Conservation (phyloP, 148 eudicot species). For the Rhododendron kiyosumense region DNA sequence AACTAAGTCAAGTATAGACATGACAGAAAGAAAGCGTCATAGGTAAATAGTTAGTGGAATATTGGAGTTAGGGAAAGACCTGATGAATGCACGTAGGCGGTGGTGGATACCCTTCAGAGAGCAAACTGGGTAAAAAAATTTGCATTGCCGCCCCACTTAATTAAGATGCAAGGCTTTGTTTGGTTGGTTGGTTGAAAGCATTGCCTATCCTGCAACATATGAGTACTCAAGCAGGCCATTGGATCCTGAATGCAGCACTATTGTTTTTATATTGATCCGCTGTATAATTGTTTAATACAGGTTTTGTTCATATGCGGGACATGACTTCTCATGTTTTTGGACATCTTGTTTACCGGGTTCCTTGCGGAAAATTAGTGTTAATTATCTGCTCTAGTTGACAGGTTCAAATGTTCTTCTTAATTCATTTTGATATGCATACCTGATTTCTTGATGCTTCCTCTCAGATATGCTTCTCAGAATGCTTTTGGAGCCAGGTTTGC, state of each 20-base stretch:
- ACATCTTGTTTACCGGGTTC: not conserved
- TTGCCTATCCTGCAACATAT: not conserved
- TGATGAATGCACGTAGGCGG: not conserved
- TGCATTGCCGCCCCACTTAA: not conserved
- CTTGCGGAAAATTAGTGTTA: not conserved
- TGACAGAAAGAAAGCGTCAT: not conserved
- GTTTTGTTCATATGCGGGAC: not conserved
- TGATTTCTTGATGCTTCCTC: constrained; percentile 23
- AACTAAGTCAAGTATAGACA: not conserved
- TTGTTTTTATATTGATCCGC: not conserved
- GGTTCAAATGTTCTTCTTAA: not conserved
- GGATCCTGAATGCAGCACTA: not conserved
- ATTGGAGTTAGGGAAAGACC: not conserved
- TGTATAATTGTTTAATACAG: not conserved
- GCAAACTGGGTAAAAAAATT: not conserved
- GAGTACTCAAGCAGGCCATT: not conserved
- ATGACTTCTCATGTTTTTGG: not conserved
- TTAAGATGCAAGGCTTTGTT: not conserved
- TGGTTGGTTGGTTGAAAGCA: not conserved
- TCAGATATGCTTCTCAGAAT: constrained; percentile 73
- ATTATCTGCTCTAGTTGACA: not conserved
- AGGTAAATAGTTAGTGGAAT: not conserved
- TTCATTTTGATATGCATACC: constrained; percentile 7
- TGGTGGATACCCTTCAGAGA: not conserved
- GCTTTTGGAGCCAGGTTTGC: constrained; percentile 66